phyloP scores from a whole-genome alignment of 129 eudicot species.

The Flaveria trinervia region DNA sequence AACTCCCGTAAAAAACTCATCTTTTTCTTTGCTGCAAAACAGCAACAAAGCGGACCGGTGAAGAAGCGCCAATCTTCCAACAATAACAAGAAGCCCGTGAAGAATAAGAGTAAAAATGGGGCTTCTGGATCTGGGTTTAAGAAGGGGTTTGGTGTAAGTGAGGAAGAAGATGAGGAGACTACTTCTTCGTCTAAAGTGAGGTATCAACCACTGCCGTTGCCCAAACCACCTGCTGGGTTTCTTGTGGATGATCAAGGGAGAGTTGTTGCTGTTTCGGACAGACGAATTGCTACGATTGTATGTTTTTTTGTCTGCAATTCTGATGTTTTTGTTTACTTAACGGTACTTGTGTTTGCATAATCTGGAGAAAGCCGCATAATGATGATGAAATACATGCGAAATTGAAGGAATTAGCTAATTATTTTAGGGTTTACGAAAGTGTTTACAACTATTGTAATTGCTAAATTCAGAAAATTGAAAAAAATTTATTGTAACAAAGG shows the following conservation, averaged over 20 bases:
- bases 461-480: neutral
- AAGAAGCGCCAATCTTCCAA: conserved; percentile 34
- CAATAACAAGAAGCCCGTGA: conserved; percentile 24
- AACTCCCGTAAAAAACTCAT: conserved; percentile 8
- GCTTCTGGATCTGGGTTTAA: conserved; percentile 21
- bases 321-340: neutral
- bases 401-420: too few relatives aligned
- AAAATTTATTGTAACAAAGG: too few relatives aligned
- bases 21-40: conserved; percentile 38
- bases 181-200: conserved; percentile 30
- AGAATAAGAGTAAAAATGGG: conserved; percentile 25
- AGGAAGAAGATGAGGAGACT: conserved; percentile 31
- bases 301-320: conserved; percentile 18
- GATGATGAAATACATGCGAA: too few relatives aligned
- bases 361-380: too few relatives aligned
- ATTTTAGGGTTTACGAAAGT: neutral
- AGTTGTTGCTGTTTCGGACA: conserved; percentile 69
- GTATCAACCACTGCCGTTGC: conserved; percentile 58
- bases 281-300: conserved; percentile 75
- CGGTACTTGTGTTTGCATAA: neutral
- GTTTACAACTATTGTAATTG: neutral
- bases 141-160: conserved; percentile 35
- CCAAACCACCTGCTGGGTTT: conserved; percentile 97
- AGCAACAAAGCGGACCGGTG: conserved; percentile 44
- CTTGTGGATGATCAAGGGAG: conserved; percentile 79